Base-by-base conservation (phyloP, 108 stramenopile genomes). In the Nitzschia palea region DNA sequence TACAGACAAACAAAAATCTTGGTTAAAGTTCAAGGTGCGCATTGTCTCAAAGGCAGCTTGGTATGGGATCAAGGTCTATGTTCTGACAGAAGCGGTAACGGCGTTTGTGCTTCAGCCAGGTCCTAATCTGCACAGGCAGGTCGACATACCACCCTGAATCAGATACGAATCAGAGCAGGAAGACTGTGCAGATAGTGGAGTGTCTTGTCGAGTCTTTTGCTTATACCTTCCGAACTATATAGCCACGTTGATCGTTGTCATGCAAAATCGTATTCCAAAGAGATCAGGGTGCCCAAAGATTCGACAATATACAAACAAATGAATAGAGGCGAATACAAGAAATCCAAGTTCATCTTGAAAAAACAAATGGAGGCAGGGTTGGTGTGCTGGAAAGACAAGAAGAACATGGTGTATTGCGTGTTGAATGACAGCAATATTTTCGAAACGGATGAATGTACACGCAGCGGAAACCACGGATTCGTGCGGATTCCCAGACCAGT, bases 391-490 rank as follows among this genome's bases (percentile, higher is more conserved):
- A 47, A 47, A 25, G 62, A 64, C 30, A 17, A 45, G 3, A 50
- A 64, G 28, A n/a, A n/a, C n/a, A n/a, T 36, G 4, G 65, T 66
- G 17, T 55, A 55, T 42, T 33, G 28, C 23, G 32, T 66, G 6
- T 22, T 37, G 53, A 55, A 30, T 17, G 53, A 52, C 14, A 36
- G 34, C 3, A 25, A 30, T 4, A 55, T 12, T 22, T 9, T 15
- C 3, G 17, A 18, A 6, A 20, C 25, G n/a, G 53, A 28, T 66
- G n/a, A 36, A 14, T 66, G 65, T 29, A 34, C 14, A 10, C n/a
- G 17, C 52, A 25, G 8, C 34, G 32, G 8, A 12, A 17, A 66
- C 18, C 2, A 25, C 2, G 53, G 53, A 10, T 14, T 52, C 22
- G 12, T 66, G 4, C 15, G 15, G 3, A 32, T 66, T 2, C 29